Base-by-base conservation (phyloP, 495 filamentous ascomycete species). In the Jackrogersella multiformis region DNA sequence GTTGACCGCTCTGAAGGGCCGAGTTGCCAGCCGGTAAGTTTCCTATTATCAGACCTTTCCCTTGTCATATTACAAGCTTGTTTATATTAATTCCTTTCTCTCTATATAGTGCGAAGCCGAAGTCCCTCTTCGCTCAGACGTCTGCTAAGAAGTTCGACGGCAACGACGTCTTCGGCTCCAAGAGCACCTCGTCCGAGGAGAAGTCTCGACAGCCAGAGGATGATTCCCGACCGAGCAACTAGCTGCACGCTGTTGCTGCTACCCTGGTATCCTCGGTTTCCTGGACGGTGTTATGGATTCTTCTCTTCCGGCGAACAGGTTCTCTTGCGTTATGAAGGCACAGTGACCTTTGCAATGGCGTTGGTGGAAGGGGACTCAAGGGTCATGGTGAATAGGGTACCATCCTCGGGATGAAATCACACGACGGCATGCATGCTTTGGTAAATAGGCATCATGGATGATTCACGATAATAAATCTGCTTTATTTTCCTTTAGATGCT, bases 1-100 rank as follows among this genome's bases (percentile, higher is more conserved):
- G 79, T 78, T 97, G 70, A 89, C 82, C 53, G 88, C 90, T 45
- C 87, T 94, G 74, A 92, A 93, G 81, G 90, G 86, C 74, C 94
- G 94, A 83, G 89, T 89, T 35, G 89, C 91, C 69, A 77, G 78
- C 68, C 91, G 90, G 87, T 89, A 79, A 73, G 85, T 83, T 28
- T 51, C 23, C n/a, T 32, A 12, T 8, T 20, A 32, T 6, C 9
- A 12, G 12, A 20, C 20, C 2, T 36, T 23, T 7, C 48, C 23
- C 20, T 2, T 20, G 15, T 2, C 10, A 48, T 28, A 13, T 1
- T n/a, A 7, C 2, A 23, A 15, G 6, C 18, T 2, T 36, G n/a
- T 20, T 2, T 12, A 23, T 36, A 30, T 39, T 65, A 46, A 63
- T 9, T n/a, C 24, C 7, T 5, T 32, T 13, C 1, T 21, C 39